phyloP scores from a whole-genome alignment of 129 eudicot genomes.

The Lonicera japonica region DNA sequence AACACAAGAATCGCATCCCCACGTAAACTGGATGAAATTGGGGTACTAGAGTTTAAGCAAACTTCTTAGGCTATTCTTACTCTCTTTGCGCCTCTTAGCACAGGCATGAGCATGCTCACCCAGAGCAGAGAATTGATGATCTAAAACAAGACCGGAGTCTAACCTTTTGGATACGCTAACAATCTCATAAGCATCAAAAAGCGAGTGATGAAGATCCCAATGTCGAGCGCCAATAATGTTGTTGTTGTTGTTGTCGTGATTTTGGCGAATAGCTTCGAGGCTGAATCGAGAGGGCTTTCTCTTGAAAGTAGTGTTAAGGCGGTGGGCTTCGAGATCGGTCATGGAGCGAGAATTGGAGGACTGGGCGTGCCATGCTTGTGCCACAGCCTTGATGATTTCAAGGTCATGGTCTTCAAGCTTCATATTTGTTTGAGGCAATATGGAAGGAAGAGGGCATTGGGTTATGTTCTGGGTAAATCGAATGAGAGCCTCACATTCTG shows the following conservation, averaged over 20 bases:
- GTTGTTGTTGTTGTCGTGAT: background rate
- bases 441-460: slow-evolving; percentile 5
- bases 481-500: slow-evolving; percentile 26
- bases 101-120: background rate
- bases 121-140: slow-evolving; percentile 10
- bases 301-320: slow-evolving; percentile 20
- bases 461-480: slow-evolving; percentile 9
- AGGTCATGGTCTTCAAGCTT: slow-evolving; percentile 9
- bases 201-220: slow-evolving; percentile 42
- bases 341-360: slow-evolving; percentile 12
- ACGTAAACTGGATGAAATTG: too few species aligned
- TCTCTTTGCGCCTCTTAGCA: slow-evolving; percentile 31
- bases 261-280: slow-evolving; percentile 27
- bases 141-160: slow-evolving; percentile 29
- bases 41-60: slow-evolving; percentile 14
- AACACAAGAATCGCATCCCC: too few species aligned
- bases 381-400: slow-evolving; percentile 56
- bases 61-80: slow-evolving; percentile 41
- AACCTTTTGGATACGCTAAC: slow-evolving; percentile 36
- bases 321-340: slow-evolving; percentile 32
- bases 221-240: background rate
- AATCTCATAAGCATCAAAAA: slow-evolving; percentile 53
- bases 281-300: slow-evolving; percentile 38
- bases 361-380: slow-evolving; percentile 58
- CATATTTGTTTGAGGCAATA: background rate